Conservation (phyloP, 257 asterid genomes). For the Solanum corneliomulleri region DNA sequence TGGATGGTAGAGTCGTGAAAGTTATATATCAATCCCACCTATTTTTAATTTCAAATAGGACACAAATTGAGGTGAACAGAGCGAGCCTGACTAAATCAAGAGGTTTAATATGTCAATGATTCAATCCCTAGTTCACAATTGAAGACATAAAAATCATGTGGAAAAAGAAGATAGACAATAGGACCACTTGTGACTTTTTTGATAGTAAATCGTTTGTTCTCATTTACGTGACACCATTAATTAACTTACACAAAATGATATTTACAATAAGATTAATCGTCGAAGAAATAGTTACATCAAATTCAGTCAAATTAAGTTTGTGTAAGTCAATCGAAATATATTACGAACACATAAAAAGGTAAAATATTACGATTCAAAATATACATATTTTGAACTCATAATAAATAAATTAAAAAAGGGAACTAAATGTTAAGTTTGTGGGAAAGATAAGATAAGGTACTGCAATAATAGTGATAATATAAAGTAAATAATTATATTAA, state of each 20-base stretch:
- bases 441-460: conserved; percentile 70
- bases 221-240: accelerated
- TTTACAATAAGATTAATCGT: accelerated
- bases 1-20: background rate
- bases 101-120: background rate
- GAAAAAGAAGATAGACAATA: background rate
- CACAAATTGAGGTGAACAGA: background rate
- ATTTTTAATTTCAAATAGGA: background rate
- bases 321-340: background rate
- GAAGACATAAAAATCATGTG: conserved; percentile 6
- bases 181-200: conserved; percentile 17
- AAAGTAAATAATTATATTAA: conserved; percentile 9
- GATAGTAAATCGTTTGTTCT: background rate
- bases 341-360: too few species aligned
- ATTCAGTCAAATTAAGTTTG: background rate
- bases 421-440: conserved; percentile 22
- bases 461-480: conserved; percentile 41
- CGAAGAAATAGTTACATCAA: background rate
- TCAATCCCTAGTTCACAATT: background rate
- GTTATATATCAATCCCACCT: background rate
- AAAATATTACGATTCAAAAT: background rate
- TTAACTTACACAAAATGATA: too few species aligned
- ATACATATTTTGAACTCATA: too few species aligned
- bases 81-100: background rate
- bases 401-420: background rate